Evolutionary conservation across 371 early-diverging fungal genomes (phyloP).

Genomic region (Mortierella sp.): DNA sequence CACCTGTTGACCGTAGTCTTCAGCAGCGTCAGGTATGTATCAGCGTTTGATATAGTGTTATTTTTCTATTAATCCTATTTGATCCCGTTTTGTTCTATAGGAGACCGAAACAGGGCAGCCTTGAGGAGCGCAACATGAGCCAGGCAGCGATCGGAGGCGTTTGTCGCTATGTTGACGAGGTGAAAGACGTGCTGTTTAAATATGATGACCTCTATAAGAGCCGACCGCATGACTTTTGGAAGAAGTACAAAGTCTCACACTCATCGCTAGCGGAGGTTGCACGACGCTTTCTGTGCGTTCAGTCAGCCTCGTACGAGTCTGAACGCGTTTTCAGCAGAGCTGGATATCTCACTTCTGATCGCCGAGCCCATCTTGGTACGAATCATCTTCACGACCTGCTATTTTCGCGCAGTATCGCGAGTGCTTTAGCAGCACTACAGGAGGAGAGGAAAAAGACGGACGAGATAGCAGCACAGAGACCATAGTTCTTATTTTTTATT

Average conservation of each 20-base stretch:
- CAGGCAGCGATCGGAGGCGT: too few species aligned
- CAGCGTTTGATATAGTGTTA: background rate
- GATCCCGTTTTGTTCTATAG: background rate
- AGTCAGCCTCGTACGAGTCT: conserved; percentile 7
- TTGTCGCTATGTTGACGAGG: too few species aligned
- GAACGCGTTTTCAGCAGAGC: conserved; percentile 17
- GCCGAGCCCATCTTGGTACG: conserved; percentile 4
- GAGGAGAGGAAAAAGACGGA: conserved; percentile 1
- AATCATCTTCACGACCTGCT: conserved; percentile 7
- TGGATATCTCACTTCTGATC: conserved; percentile 6
- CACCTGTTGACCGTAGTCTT: background rate
- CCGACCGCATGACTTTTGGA: too few species aligned
- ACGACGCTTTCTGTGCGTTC: conserved; percentile 16
- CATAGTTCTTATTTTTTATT: too few species aligned
- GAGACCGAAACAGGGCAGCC: background rate
- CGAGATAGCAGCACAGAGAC: too few species aligned
- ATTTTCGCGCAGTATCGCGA: conserved; percentile 2
- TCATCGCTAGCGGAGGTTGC: background rate
- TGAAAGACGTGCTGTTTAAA: too few species aligned
- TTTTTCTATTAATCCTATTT: background rate
- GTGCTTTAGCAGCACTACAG: conserved; percentile 11
- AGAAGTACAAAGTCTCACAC: too few species aligned
- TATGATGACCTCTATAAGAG: too few species aligned
- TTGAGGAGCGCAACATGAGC: too few species aligned
- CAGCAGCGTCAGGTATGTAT: background rate